phyloP scores from a whole-genome alignment of 345 rosid species.

The Erucastrum elatum region DNA sequence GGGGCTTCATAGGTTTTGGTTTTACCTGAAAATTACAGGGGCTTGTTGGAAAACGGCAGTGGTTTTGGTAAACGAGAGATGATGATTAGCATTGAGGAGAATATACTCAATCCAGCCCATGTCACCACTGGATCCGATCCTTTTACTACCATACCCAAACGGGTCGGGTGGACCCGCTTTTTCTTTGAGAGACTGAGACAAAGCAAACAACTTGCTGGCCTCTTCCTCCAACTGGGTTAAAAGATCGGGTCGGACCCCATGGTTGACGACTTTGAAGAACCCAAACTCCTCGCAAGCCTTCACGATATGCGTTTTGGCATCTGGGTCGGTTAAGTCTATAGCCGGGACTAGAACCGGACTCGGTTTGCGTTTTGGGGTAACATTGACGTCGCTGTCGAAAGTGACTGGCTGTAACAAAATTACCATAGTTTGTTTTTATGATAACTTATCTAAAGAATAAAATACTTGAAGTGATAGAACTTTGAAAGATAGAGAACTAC shows the following conservation, averaged over 20 bases:
- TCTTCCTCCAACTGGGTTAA: slow-evolving; percentile 50
- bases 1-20: neutral
- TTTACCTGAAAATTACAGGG: slow-evolving; percentile 50
- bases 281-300: slow-evolving; percentile 71
- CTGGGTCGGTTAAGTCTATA: slow-evolving; percentile 54
- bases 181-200: slow-evolving; percentile 60
- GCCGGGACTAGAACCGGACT: slow-evolving; percentile 50
- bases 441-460: neutral
- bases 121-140: slow-evolving; percentile 69
- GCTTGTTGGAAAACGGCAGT: slow-evolving; percentile 45
- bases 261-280: slow-evolving; percentile 74
- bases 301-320: slow-evolving; percentile 53
- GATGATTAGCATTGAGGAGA: slow-evolving; percentile 54
- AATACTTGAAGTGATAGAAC: slow-evolving; percentile 1
- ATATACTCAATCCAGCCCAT: slow-evolving; percentile 77
- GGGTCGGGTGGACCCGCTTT: slow-evolving; percentile 70
- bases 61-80: slow-evolving; percentile 32
- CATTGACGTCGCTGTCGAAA: slow-evolving; percentile 43
- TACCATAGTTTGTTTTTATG: slow-evolving; percentile 48
- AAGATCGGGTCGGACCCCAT: slow-evolving; percentile 58
- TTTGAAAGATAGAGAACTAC: neutral
- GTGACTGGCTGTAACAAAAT: slow-evolving; percentile 50
- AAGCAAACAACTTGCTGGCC: slow-evolving; percentile 57
- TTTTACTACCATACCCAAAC: slow-evolving; percentile 75
- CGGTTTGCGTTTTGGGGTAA: slow-evolving; percentile 49